A percentile compares a stretch with the other conserved stretches of the same genome.
Conservation (phyloP, 192 early-diverging fungal species). For the Gamsiella multidivaricata region DNA sequence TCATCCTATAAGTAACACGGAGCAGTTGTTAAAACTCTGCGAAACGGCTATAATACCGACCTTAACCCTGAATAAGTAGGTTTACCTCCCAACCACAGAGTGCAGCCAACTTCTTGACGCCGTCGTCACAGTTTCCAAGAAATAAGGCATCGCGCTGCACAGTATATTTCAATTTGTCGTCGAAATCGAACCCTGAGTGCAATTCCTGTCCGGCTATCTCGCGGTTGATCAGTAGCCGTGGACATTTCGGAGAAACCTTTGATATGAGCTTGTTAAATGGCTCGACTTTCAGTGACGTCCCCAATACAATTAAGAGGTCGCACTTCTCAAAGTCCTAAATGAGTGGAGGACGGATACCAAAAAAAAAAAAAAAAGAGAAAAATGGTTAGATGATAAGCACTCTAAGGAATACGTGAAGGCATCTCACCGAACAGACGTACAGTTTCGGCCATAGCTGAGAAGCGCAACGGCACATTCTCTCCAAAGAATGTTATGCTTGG, state of each 20-base stretch:
- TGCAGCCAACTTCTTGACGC: constrained; percentile 73
- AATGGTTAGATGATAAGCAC: neutral
- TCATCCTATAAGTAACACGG: constrained; percentile 18
- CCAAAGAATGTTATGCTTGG: constrained; percentile 98
- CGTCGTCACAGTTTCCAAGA: constrained; percentile 88
- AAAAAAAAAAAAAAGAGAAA: neutral
- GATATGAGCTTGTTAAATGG: constrained; percentile 89
- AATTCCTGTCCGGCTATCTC: constrained; percentile 79
- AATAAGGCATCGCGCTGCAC: constrained; percentile 82
- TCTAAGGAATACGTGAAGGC: too few relatives aligned
- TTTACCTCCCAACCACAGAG: constrained; percentile 78
- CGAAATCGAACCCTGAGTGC: constrained; percentile 84
- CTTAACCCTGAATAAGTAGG: neutral
- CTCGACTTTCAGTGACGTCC: constrained; percentile 89
- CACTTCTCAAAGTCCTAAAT: constrained; percentile 75
- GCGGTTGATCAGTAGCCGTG: constrained; percentile 92
- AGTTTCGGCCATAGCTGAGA: constrained; percentile 56
- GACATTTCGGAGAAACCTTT: constrained; percentile 68
- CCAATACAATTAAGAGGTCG: constrained; percentile 94
- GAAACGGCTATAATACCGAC: neutral
- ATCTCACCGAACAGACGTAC: constrained; percentile 17
- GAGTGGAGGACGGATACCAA: neutral
- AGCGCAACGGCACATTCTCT: constrained; percentile 84
- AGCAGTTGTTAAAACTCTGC: neutral
- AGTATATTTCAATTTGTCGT: constrained; percentile 65